Conservation (phyloP, 2,329 filamentous ascomycete species). For the Erysiphe pisi region DNA sequence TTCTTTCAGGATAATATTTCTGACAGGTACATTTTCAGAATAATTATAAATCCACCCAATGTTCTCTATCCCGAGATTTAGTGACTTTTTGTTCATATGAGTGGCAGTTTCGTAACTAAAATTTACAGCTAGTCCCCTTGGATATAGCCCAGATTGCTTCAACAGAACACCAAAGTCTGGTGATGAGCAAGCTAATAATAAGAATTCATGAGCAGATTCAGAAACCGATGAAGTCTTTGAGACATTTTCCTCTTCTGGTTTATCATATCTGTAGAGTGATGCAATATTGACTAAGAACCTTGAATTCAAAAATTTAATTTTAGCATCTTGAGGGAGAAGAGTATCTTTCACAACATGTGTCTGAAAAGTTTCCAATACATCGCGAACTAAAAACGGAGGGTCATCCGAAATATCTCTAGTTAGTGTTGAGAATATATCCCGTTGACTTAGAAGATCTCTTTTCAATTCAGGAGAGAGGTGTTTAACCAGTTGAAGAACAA, state of each 20-base stretch:
- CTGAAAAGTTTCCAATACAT: constrained; percentile 62
- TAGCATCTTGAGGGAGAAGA: constrained; percentile 60
- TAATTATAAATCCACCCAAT: constrained; percentile 61
- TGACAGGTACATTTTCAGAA: constrained; percentile 56
- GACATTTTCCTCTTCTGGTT: constrained; percentile 41
- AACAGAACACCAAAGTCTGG: constrained; percentile 62
- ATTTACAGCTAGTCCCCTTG: constrained; percentile 54
- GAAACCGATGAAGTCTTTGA: constrained; percentile 47
- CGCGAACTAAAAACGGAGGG: constrained; percentile 60
- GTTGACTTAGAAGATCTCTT: constrained; percentile 68
- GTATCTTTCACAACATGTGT: constrained; percentile 63
- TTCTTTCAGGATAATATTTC: constrained; percentile 67
- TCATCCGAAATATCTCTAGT: constrained; percentile 71
- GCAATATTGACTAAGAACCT: constrained; percentile 62
- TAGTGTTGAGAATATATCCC: constrained; percentile 55
- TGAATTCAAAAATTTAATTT: constrained; percentile 64
- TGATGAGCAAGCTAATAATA: constrained; percentile 64
- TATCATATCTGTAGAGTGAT: constrained; percentile 55
- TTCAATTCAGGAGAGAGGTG: constrained; percentile 69
- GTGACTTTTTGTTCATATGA: constrained; percentile 39
- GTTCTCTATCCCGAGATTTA: constrained; percentile 57
- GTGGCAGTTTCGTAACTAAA: constrained; percentile 42
- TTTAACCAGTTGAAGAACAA: constrained; percentile 67
- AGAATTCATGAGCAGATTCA: constrained; percentile 61
- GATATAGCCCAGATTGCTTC: constrained; percentile 73